Conservation (phyloP, 148 eudicot genomes). For the Rhododendron ferrugineum region DNA sequence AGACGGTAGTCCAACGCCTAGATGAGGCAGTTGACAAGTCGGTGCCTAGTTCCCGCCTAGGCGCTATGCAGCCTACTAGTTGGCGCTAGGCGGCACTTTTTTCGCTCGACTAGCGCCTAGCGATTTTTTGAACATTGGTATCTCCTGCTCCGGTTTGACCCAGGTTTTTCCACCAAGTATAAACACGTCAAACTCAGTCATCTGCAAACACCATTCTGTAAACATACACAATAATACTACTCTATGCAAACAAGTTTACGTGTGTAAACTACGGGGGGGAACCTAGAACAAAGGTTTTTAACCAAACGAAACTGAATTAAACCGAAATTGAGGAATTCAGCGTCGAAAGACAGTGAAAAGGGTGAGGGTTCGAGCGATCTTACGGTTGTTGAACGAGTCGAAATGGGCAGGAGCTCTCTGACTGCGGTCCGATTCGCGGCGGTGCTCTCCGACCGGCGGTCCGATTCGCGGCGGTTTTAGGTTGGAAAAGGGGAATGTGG, state of each 20-base stretch:
- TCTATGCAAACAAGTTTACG: neutral
- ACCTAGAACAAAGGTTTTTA: neutral
- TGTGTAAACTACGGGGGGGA: neutral
- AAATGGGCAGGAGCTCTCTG: neutral
- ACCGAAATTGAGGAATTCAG: neutral
- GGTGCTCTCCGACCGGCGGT: too few relatives aligned
- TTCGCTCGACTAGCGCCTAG: neutral
- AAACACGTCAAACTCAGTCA: neutral
- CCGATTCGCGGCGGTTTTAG: constrained; percentile 8
- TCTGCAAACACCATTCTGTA: neutral
- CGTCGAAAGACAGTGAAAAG: neutral
- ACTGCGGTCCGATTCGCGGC: constrained; percentile 6
- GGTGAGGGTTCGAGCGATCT: neutral
- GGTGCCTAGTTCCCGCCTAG: too few relatives aligned
- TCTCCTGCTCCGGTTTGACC: too few relatives aligned
- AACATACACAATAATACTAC: too few relatives aligned
- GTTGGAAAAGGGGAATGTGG: neutral
- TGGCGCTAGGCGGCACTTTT: neutral
- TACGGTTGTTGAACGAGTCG: neutral
- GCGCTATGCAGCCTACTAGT: too few relatives aligned
- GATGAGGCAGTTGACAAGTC: neutral
- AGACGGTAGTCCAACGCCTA: neutral
- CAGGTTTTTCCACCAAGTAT: too few relatives aligned
- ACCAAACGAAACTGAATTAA: neutral
- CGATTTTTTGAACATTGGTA: too few relatives aligned